Conservation (phyloP, 306 rosid genomes). For the Biancaea sappan region DNA sequence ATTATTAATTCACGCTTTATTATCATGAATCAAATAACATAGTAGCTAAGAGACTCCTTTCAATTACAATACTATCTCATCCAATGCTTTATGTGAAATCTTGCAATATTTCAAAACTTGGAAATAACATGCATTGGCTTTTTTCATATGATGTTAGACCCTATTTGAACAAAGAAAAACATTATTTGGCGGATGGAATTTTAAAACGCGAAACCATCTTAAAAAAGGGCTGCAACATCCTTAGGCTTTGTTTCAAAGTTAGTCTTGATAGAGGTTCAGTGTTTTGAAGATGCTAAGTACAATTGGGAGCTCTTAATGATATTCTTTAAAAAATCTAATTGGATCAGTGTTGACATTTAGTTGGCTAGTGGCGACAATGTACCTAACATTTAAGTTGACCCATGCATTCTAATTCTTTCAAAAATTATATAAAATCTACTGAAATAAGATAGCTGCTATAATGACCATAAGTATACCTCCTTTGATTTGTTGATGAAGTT, state of each 20-base stretch:
- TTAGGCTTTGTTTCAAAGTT: conserved; percentile 5
- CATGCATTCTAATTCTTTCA: conserved; percentile 29
- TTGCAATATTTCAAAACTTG: conserved; percentile 7
- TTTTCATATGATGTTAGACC: conserved; percentile 23
- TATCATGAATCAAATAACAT: neutral
- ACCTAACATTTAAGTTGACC: conserved; percentile 20
- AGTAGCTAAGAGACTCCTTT: conserved; percentile 18
- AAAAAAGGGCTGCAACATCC: neutral
- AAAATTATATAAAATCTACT: neutral
- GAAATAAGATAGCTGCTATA: neutral
- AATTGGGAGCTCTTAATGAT: neutral
- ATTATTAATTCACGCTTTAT: conserved; percentile 20
- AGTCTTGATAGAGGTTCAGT: neutral
- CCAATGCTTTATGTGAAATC: conserved; percentile 19
- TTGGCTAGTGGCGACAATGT: conserved; percentile 22
- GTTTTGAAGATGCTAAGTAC: conserved; percentile 2
- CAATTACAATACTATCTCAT: neutral
- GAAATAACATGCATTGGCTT: conserved; percentile 15
- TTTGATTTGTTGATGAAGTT: conserved; percentile 30
- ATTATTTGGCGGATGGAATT: conserved; percentile 16
- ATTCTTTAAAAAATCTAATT: neutral
- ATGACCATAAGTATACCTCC: conserved; percentile 27
- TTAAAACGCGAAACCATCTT: conserved; percentile 5
- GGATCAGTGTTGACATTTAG: conserved; percentile 9
- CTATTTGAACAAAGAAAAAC: conserved; percentile 7